Base-by-base conservation (phyloP, 805 yeast species). In the Kodamaea laetipori region DNA sequence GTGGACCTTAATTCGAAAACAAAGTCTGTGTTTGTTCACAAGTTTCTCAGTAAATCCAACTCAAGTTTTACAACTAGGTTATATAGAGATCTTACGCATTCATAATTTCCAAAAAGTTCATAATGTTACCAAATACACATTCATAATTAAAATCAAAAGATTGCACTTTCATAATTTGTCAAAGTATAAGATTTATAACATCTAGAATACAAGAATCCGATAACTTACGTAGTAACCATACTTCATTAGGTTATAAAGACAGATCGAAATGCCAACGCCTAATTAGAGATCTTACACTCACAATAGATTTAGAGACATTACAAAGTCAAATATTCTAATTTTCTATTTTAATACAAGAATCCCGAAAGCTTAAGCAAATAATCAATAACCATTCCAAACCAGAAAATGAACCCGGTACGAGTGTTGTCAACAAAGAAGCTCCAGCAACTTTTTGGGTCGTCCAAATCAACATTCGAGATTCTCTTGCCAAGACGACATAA, bases 391-490 rank as follows among this genome's bases (percentile, higher is more conserved):
- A 86, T 74, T 6, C 92, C 94, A 28, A 71, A 61, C 67, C 86
- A 78, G 49, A 86, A 73, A 35, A 77, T 76, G 57, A 81, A 73
- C 0, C 94, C 95, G 2, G 96, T 86, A 44, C 73, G 73, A 53
- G 90, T 85, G 61, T 92, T 94, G 30, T 80, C 77, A 12, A 73
- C 73, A 60, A 94, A 94, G 62, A 82, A 79, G 44, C 74, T 72
- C 90, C 97, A 87, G 66, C 99, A 94, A 55, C 81, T 76, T 24
- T 64, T 71, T 10, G 96, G 96, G 53, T 80, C 69, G 59, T 94
- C 87, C 45, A 94, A 71, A 59, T 94, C 80, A 6, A 90, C 97
- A 12, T 67, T 73, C 43, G 67, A 70, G 53, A 90, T 84, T 86
- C 86, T 86, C 27, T 65, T 65, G 53, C 78, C 74, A 27, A 94